phyloP scores from a whole-genome alignment of 441 rosid genomes.

The Gossypium trilobum region DNA sequence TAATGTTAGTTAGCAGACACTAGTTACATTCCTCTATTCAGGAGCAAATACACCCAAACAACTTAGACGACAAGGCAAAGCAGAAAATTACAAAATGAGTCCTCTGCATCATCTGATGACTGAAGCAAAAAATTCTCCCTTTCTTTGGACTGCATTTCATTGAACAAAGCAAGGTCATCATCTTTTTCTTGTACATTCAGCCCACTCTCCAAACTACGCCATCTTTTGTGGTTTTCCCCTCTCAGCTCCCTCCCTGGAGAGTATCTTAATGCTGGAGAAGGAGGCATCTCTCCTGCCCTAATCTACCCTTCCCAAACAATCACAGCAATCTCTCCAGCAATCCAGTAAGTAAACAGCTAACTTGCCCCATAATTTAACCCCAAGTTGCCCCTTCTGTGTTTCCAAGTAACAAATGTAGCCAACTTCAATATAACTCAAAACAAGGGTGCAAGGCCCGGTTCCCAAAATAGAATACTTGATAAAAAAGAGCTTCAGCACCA shows the following conservation, averaged over 20 bases:
- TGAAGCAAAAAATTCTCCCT: conserved; percentile 75
- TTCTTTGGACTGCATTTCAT: conserved; percentile 81
- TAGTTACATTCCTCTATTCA: background rate
- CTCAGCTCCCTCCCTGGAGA: conserved; percentile 68
- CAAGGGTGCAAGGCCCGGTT: background rate
- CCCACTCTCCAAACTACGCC: conserved; percentile 69
- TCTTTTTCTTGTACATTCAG: conserved; percentile 57
- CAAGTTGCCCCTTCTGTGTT: conserved; percentile 9
- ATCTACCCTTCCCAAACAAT: conserved; percentile 20
- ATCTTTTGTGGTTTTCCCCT: conserved; percentile 64
- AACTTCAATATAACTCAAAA: background rate
- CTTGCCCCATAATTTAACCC: conserved; percentile 20
- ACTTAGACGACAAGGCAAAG: conserved; percentile 12
- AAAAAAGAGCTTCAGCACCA: conserved; percentile 13
- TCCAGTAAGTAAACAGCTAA: background rate
- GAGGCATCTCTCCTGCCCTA: conserved; percentile 53
- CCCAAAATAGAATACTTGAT: background rate
- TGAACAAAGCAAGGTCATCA: conserved; percentile 84
- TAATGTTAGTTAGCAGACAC: conserved; percentile 16
- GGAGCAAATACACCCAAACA: conserved; percentile 3
- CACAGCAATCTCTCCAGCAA: conserved; percentile 18
- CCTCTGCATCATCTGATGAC: conserved; percentile 70
- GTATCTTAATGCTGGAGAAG: conserved; percentile 74
- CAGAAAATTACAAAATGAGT: conserved; percentile 65
- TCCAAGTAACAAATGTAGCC: conserved; percentile 8